Percentiles rank a stretch among this genome's conserved stretches.
These are phyloP conservation scores for Botrytis elliptica DNA, from an alignment of 2,329 filamentous ascomycete species.

Conservation along the genomic window DNA sequence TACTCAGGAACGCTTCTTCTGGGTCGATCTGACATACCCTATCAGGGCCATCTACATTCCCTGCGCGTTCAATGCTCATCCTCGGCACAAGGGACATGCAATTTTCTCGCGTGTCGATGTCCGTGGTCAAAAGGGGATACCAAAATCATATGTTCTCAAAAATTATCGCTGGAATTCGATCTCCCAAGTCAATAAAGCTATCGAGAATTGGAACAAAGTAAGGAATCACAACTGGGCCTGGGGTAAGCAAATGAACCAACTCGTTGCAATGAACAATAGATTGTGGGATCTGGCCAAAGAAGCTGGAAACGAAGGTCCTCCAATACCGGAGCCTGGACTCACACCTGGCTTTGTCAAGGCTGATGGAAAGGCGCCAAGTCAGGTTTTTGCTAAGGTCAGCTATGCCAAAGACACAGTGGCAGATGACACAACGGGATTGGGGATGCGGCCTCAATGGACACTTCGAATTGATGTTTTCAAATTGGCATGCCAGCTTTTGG, in stretches of 20 bases:
- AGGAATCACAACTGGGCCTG: not conserved
- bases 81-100: constrained; percentile 1
- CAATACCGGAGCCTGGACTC: not conserved
- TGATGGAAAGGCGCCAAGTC: constrained; percentile 1
- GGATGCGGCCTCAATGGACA: constrained; percentile 9
- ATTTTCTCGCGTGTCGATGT: constrained; percentile 4
- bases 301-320: not conserved
- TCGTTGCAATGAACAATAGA: too few species aligned
- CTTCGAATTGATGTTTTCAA: constrained; percentile 8
- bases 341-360: not conserved
- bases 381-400: not conserved
- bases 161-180: not conserved
- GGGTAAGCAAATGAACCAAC: not conserved
- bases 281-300: not conserved
- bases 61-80: constrained; percentile 8
- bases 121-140: constrained; percentile 1
- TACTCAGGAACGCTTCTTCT: constrained; percentile 3
- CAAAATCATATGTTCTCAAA: constrained; percentile 3
- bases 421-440: not conserved
- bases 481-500: constrained; percentile 2
- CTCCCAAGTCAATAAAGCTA: too few species aligned
- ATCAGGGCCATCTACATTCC: not conserved
- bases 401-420: not conserved
- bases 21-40: constrained; percentile 15
- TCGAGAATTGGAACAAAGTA: not conserved